These are phyloP conservation scores for Barnettozyma sp. DNA, from an alignment of 805 yeast genomes.

Conservation along the genomic window DNA sequence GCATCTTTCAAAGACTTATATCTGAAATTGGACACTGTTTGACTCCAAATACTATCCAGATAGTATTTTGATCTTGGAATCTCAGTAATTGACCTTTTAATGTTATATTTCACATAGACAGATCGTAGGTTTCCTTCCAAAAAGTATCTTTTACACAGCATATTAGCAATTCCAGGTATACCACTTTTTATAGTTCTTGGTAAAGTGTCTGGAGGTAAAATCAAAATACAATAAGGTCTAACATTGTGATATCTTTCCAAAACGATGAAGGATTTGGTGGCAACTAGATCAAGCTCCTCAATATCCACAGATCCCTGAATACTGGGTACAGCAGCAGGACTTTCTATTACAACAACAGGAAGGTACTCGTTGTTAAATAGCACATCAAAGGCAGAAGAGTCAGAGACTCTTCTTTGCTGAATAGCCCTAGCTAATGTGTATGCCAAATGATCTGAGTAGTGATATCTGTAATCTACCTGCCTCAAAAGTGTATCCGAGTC, in stretches of 20 bases:
- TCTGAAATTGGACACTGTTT: constrained; percentile 47
- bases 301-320: constrained; percentile 27
- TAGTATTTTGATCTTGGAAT: constrained; percentile 72
- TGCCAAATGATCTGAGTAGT: constrained; percentile 81
- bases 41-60: constrained; percentile 80
- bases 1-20: constrained; percentile 50
- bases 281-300: constrained; percentile 42
- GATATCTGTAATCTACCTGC: constrained; percentile 43
- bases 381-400: constrained; percentile 87
- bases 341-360: constrained; percentile 81
- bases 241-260: constrained; percentile 59
- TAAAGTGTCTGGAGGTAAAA: constrained; percentile 71
- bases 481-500: constrained; percentile 10
- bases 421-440: constrained; percentile 79
- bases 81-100: constrained; percentile 53
- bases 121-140: constrained; percentile 75
- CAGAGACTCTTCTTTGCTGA: constrained; percentile 58
- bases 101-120: constrained; percentile 73
- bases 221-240: constrained; percentile 72
- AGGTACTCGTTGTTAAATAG: constrained; percentile 66
- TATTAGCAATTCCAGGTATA: constrained; percentile 87
- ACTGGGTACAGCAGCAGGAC: constrained; percentile 41
- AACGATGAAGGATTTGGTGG: constrained; percentile 38
- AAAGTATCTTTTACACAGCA: constrained; percentile 71
- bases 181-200: constrained; percentile 84